Conservation (phyloP, 2,329 filamentous ascomycete genomes). For the Graphilbum sp. region DNA sequence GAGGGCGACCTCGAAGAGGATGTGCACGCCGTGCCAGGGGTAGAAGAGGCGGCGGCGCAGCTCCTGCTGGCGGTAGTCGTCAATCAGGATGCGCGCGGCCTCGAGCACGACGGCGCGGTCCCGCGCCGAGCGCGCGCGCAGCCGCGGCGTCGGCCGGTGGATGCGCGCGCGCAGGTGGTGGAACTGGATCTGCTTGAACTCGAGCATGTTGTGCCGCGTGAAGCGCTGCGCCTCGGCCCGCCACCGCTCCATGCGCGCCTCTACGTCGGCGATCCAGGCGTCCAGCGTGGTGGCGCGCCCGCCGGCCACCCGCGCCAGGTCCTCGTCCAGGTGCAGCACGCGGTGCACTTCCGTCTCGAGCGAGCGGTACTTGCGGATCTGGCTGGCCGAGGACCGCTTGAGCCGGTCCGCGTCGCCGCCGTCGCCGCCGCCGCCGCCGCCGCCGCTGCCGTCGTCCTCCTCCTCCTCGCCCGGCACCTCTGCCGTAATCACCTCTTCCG, state of each 20-base stretch:
- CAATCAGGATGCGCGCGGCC: not conserved
- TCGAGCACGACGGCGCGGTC: slow-evolving; percentile 1
- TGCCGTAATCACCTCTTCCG: slow-evolving; percentile 1
- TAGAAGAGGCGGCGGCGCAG: slow-evolving; percentile 1
- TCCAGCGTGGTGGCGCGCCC: not conserved
- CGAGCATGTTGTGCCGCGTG: slow-evolving; percentile 1
- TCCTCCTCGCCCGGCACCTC: too few species aligned
- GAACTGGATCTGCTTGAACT: slow-evolving; percentile 2
- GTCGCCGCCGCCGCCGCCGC: too few species aligned
- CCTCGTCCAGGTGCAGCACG: slow-evolving; percentile 2
- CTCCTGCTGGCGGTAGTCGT: slow-evolving; percentile 1
- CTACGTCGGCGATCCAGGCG: not conserved
- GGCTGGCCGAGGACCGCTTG: not conserved
- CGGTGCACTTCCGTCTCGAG: slow-evolving; percentile 2
- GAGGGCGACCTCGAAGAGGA: slow-evolving; percentile 2
- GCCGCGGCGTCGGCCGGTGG: slow-evolving; percentile 1
- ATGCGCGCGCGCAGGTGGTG: slow-evolving; percentile 1
- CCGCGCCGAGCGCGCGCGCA: not conserved
- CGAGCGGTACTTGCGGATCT: slow-evolving; percentile 1
- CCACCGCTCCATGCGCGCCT: not conserved
- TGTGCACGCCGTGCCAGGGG: slow-evolving; percentile 3
- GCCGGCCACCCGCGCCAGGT: not conserved
- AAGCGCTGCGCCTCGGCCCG: not conserved
- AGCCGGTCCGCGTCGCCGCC: too few species aligned
- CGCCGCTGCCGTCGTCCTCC: too few species aligned